A percentile compares a stretch with the other conserved stretches of the same genome.
Evolutionary conservation across 169 alveolate species (phyloP).

Genomic region (Cryptosporidium baileyi): DNA sequence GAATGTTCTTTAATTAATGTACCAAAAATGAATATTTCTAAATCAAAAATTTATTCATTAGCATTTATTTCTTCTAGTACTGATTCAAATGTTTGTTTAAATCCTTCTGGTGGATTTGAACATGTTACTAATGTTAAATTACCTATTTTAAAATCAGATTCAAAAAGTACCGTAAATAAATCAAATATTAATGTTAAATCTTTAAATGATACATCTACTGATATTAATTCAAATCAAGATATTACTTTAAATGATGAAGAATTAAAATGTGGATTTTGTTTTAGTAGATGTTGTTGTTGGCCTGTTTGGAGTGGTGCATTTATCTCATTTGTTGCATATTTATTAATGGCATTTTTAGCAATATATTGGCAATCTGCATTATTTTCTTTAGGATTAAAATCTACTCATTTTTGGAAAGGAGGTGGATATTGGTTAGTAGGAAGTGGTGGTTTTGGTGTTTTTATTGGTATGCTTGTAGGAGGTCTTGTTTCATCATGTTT

Average conservation of each 20-base stretch:
- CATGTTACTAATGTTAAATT: not conserved
- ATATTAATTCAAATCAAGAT: not conserved
- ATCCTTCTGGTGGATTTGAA: conserved; percentile 43
- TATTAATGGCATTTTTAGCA: conserved; percentile 61
- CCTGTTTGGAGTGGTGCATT: conserved; percentile 70
- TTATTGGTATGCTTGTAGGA: conserved; percentile 72
- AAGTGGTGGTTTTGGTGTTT: conserved; percentile 61
- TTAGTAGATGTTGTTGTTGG: conserved; percentile 60
- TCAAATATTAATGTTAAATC: not conserved
- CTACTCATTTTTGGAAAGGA: conserved; percentile 74
- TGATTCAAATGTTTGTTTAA: conserved; percentile 30
- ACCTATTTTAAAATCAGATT: conserved; percentile 9
- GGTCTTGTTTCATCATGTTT: conserved; percentile 73
- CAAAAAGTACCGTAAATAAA: not conserved
- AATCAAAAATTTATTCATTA: conserved; percentile 24
- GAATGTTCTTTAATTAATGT: conserved; percentile 33
- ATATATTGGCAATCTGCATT: conserved; percentile 65
- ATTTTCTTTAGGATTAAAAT: conserved; percentile 70
- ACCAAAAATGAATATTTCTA: conserved; percentile 30
- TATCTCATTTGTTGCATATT: conserved; percentile 43
- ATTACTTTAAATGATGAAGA: conserved; percentile 29
- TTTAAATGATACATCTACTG: not conserved
- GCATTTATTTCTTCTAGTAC: conserved; percentile 57
- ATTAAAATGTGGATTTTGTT: conserved; percentile 58
- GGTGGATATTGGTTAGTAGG: conserved; percentile 78